phyloP scores from a whole-genome alignment of 495 filamentous ascomycete genomes.

The Usnea hakonensis region DNA sequence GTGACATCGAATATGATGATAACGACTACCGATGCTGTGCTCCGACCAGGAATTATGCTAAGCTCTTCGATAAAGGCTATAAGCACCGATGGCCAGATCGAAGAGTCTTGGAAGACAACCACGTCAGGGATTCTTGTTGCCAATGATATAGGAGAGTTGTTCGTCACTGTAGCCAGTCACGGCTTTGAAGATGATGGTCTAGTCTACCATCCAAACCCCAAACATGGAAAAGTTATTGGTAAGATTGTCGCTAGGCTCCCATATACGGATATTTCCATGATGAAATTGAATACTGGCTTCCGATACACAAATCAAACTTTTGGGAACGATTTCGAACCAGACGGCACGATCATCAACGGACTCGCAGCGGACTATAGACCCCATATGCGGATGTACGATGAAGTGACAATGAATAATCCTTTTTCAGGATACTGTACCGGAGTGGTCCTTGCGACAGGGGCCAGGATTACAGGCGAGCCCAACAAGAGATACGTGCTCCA shows the following conservation, averaged over 20 bases:
- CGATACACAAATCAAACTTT: conserved; percentile 13
- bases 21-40: conserved; percentile 5
- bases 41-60: conserved; percentile 14
- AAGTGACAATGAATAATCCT: conserved; percentile 14
- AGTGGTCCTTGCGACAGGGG: neutral
- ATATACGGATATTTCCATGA: conserved; percentile 12
- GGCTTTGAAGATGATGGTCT: conserved; percentile 15
- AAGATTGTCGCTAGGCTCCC: conserved; percentile 6
- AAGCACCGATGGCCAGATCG: neutral
- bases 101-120: conserved; percentile 9
- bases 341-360: conserved; percentile 7
- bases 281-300: conserved; percentile 5
- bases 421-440: conserved; percentile 14
- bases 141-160: conserved; percentile 1
- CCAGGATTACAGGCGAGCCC: neutral
- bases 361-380: conserved; percentile 6
- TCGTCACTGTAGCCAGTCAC: conserved; percentile 12
- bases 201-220: conserved; percentile 13
- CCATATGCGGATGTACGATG: conserved; percentile 8
- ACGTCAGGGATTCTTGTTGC: conserved; percentile 12
- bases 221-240: conserved; percentile 12
- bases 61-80: conserved; percentile 5
- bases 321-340: neutral
- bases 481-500: conserved; percentile 6
- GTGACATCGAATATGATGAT: conserved; percentile 10